A percentile compares a stretch with the other conserved stretches of the same genome.
These are phyloP conservation scores for Psilocybe mexicana DNA, from an alignment of 1,284 basidiomycete species.

Conservation along the genomic window DNA sequence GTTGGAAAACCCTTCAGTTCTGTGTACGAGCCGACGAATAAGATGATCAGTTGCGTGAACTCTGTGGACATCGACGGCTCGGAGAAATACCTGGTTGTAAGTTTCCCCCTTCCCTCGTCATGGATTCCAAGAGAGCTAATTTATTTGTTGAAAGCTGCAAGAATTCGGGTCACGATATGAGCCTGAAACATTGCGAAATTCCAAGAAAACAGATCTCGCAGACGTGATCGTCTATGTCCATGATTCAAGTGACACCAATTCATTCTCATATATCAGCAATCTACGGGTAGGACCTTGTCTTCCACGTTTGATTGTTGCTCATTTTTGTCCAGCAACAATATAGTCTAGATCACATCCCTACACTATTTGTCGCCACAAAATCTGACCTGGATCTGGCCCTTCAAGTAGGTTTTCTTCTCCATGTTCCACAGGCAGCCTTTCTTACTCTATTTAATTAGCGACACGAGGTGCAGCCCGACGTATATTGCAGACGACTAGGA, in stretches of 20 bases:
- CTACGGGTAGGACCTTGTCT: constrained; percentile 63
- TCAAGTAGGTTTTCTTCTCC: constrained; percentile 55
- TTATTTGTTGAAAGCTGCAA: constrained; percentile 65
- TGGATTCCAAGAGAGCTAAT: background rate
- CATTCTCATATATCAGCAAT: constrained; percentile 98
- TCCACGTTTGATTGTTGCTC: constrained; percentile 4
- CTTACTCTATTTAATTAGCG: constrained; percentile 49
- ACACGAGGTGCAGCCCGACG: constrained; percentile 98
- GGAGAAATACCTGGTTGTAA: constrained; percentile 94
- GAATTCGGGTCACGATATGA: constrained; percentile 97
- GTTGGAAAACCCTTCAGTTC: constrained; percentile 77
- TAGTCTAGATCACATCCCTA: constrained; percentile 90
- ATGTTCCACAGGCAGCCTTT: constrained; percentile 7
- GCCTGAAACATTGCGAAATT: constrained; percentile 84
- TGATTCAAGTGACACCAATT: constrained; percentile 98
- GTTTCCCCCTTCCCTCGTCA: constrained; percentile 30
- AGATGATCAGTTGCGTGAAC: constrained; percentile 91
- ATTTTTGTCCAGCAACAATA: constrained; percentile 82
- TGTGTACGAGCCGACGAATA: constrained; percentile 85
- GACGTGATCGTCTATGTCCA: constrained; percentile 96
- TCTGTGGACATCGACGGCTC: constrained; percentile 92
- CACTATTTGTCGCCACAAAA: constrained; percentile 98
- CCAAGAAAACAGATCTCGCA: constrained; percentile 88
- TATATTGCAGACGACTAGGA: constrained; percentile 86
- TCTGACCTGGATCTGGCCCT: constrained; percentile 95